Base-by-base conservation (phyloP, 768 basidiomycete genomes). In the Candolleomyces efflorescens region DNA sequence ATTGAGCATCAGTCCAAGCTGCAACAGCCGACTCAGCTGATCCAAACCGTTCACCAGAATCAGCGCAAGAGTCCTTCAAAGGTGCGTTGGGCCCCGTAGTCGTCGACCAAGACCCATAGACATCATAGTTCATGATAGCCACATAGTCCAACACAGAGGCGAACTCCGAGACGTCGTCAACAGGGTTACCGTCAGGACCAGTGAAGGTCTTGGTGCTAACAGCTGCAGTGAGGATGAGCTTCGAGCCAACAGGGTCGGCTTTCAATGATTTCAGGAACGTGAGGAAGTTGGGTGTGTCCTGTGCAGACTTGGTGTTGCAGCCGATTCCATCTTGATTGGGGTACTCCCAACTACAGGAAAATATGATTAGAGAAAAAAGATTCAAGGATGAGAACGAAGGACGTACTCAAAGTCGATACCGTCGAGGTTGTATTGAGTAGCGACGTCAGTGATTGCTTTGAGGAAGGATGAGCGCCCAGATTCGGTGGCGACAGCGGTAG, bases 61-160 rank as follows among this genome's bases (percentile, higher is more conserved):
- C 62, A 0, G 83, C 81, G 66, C 94, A 95, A 0, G 80, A 73
- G 71, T 93, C 85, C 36, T 81, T 71, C 18, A 96, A 80, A 4
- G 94, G 94, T 0, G 94, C 86, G 68, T 97, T 95, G 4, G 94
- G 86, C 3, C 92, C 94, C 51, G 84, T 75, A 59, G 79, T 64
- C 63, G 72, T 67, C 64, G 77, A 78, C 78, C 81, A 87, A 4
- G 71, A 61, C 2, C 78, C 78, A 65, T 67, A 71, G 26, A 86
- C 64, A 61, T 86, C 85, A 64, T 87, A 87, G 62, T 78, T 79
- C 85, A 87, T 87, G 58, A 87, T 73, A 55, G 71, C 81, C 84
- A 45, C 22, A 47, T 11, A 69, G 54, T 78, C 71, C 7, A 96
- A 78, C 13, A 85, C 82, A 2, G 80, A 64, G 7, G 85, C 84